Evolutionary conservation across 306 rosid genomes (phyloP).

Genomic region (Parietaria judaica): DNA sequence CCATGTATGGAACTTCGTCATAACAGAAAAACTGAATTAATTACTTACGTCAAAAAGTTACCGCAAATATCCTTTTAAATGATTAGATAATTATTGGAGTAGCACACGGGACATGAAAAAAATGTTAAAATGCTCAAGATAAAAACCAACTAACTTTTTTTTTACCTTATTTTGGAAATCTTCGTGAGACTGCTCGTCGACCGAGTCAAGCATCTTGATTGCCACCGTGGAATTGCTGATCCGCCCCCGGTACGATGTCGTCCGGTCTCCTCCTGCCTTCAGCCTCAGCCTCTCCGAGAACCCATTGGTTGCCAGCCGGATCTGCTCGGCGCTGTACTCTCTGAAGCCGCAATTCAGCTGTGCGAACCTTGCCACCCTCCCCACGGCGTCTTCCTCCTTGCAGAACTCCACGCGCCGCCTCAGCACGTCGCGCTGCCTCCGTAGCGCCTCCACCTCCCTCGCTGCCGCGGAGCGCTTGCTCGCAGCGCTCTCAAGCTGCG

Average conservation of each 20-base stretch:
- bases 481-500: constrained; percentile 47
- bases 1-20: too few relatives aligned
- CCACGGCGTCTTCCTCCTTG: constrained; percentile 66
- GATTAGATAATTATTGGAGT: too few relatives aligned
- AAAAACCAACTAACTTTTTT: not conserved
- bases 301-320: constrained; percentile 59
- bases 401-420: constrained; percentile 75
- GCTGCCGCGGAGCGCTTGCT: constrained; percentile 37
- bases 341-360: constrained; percentile 32
- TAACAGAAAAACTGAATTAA: too few relatives aligned
- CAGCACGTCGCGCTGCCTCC: constrained; percentile 63
- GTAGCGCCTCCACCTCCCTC: constrained; percentile 54
- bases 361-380: constrained; percentile 42
- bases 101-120: too few relatives aligned
- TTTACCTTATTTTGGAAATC: constrained; percentile 60
- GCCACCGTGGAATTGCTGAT: constrained; percentile 52
- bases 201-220: constrained; percentile 40
- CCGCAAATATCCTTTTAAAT: too few relatives aligned
- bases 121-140: not conserved
- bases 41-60: too few relatives aligned
- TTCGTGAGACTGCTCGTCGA: constrained; percentile 20
- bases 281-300: constrained; percentile 55
- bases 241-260: constrained; percentile 47
- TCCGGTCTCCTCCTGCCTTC: constrained; percentile 44
- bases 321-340: constrained; percentile 51